Evolutionary conservation across 2,329 filamentous ascomycete species (phyloP).

Genomic region (Fusarium sp.): DNA sequence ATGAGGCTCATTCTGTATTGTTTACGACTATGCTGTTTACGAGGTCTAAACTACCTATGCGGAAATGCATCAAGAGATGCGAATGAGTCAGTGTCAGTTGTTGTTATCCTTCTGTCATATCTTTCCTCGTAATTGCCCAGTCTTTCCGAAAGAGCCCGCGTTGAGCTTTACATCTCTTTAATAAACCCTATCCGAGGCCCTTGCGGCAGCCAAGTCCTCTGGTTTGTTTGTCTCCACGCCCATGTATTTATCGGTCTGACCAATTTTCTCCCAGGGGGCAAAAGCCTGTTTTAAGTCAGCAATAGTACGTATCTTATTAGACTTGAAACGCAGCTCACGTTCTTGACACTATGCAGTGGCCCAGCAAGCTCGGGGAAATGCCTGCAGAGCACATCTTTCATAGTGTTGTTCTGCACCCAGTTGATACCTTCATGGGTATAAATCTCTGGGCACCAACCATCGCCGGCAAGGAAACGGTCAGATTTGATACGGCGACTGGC

Average conservation of each 20-base stretch:
- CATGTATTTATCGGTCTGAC: constrained; percentile 11
- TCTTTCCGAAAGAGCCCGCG: neutral
- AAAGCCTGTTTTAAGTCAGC: constrained; percentile 15
- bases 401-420: constrained; percentile 28
- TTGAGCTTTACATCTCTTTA: neutral
- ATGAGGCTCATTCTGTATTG: neutral
- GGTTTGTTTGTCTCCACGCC: constrained; percentile 23
- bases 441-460: constrained; percentile 28
- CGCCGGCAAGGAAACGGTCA: constrained; percentile 23
- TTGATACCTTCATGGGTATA: constrained; percentile 24
- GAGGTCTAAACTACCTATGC: no score
- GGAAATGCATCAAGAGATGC: neutral
- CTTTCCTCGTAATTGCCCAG: no score
- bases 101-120: neutral
- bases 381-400: constrained; percentile 28
- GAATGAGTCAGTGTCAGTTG: neutral
- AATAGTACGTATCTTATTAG: accelerated
- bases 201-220: neutral
- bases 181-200: neutral
- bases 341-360: constrained; percentile 8
- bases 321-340: neutral
- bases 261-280: constrained; percentile 26
- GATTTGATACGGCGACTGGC: constrained; percentile 26
- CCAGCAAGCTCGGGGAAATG: constrained; percentile 30
- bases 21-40: no score